phyloP scores from a whole-genome alignment of 306 rosid genomes.

The Cicer pinnatifidum region DNA sequence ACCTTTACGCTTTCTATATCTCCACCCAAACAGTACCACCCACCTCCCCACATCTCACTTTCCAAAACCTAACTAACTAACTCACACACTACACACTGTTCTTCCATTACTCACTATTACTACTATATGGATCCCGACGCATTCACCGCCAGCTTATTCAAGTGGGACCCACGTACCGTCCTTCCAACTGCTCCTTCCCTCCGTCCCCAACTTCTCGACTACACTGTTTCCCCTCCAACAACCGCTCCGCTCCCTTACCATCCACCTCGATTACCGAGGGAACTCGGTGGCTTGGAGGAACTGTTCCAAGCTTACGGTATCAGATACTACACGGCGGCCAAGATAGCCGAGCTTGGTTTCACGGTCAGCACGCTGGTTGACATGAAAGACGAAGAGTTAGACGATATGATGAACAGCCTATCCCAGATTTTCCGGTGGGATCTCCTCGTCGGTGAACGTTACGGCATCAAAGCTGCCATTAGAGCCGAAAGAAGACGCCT shows the following conservation, averaged over 20 bases:
- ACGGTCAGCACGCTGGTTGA: constrained; percentile 77
- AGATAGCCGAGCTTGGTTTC: constrained; percentile 91
- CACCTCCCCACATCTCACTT: constrained; percentile 4
- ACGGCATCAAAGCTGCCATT: constrained; percentile 90
- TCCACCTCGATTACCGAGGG: constrained; percentile 46
- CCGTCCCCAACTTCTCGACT: constrained; percentile 52
- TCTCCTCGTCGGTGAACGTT: constrained; percentile 86
- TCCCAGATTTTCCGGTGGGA: constrained; percentile 86
- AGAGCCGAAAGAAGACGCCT: constrained; percentile 84
- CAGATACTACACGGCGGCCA: constrained; percentile 79
- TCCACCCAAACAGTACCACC: constrained; percentile 51
- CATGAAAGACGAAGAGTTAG: constrained; percentile 93
- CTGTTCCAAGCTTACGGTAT: constrained; percentile 88
- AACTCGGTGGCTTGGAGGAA: constrained; percentile 75
- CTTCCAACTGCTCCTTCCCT: constrained; percentile 37
- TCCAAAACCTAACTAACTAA: constrained; percentile 10
- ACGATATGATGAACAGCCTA: constrained; percentile 93
- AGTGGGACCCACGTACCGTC: constrained; percentile 82
- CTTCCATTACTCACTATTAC: not conserved
- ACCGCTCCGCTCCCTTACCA: not conserved
- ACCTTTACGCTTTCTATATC: constrained; percentile 46
- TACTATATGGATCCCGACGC: constrained; percentile 76
- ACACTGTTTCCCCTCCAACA: constrained; percentile 33
- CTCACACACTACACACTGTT: not conserved
- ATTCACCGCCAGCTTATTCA: constrained; percentile 75